phyloP scores from a whole-genome alignment of 2,329 filamentous ascomycete genomes.

The Fonsecaea multimorphosa region DNA sequence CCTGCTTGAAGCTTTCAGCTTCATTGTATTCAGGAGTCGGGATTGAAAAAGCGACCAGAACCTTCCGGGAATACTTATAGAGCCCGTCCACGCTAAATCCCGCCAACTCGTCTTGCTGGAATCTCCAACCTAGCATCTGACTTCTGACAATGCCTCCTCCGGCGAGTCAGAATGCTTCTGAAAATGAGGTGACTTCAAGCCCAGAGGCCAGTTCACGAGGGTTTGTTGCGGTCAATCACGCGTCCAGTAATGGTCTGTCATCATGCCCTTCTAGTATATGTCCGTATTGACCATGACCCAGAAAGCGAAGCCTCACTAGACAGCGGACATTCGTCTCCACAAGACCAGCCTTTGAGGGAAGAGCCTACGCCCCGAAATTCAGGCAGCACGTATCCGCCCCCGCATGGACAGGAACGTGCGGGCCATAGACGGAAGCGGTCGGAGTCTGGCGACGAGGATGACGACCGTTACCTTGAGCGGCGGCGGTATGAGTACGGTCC shows the following conservation, averaged over 20 bases:
- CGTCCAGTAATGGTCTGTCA: constrained; percentile 26
- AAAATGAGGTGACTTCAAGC: constrained; percentile 22
- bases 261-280: neutral
- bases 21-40: constrained; percentile 23
- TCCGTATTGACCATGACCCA: constrained; percentile 20
- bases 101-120: neutral
- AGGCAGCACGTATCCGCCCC: constrained; percentile 10
- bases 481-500: constrained; percentile 25
- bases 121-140: neutral
- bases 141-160: constrained; percentile 8
- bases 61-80: constrained; percentile 21
- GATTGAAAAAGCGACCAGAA: constrained; percentile 2
- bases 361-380: constrained; percentile 3
- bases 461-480: constrained; percentile 13
- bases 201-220: constrained; percentile 26
- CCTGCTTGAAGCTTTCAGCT: constrained; percentile 12
- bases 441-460: constrained; percentile 15
- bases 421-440: constrained; percentile 32
- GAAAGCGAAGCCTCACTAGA: constrained; percentile 21
- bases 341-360: constrained; percentile 16
- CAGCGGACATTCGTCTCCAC: constrained; percentile 27
- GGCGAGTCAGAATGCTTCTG: constrained; percentile 11
- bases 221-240: constrained; percentile 31
- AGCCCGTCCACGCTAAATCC: constrained; percentile 9
- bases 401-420: constrained; percentile 10